Conservation (phyloP, 2,329 filamentous ascomycete species). For the Scedosporium apiospermum region DNA sequence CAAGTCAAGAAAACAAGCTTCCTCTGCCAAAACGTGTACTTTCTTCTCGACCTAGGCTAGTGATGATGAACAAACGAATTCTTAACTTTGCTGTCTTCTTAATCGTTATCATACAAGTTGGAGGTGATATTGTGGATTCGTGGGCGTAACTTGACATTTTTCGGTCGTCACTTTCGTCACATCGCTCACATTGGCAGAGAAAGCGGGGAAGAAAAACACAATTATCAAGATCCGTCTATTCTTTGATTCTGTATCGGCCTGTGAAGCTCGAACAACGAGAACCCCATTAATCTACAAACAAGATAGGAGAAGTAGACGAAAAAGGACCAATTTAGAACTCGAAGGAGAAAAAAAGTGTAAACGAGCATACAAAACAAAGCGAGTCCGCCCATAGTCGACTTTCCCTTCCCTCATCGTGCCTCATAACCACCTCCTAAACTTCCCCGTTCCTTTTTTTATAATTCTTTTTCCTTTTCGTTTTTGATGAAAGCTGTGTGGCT, state of each 20-base stretch:
- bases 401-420: background rate
- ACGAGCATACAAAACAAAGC: background rate
- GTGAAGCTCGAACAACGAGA: background rate
- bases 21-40: background rate
- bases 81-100: too few relatives aligned
- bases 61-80: too few relatives aligned
- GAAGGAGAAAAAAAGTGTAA: background rate
- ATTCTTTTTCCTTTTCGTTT: too few relatives aligned
- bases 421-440: background rate
- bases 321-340: background rate
- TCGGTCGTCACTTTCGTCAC: too few relatives aligned
- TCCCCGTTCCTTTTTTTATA: background rate
- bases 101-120: too few relatives aligned
- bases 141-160: too few relatives aligned
- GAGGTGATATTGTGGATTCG: too few relatives aligned
- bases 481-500: too few relatives aligned
- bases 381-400: background rate
- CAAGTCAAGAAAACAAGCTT: conserved; percentile 1
- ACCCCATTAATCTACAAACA: background rate
- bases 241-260: background rate
- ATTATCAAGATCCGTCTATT: background rate
- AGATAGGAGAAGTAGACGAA: background rate
- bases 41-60: background rate
- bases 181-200: background rate
- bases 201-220: background rate